Evolutionary conservation across 257 asterid species (phyloP), one percentile per base, ranked within the genome.

Genomic region (Buddleja alternifolia): DNA sequence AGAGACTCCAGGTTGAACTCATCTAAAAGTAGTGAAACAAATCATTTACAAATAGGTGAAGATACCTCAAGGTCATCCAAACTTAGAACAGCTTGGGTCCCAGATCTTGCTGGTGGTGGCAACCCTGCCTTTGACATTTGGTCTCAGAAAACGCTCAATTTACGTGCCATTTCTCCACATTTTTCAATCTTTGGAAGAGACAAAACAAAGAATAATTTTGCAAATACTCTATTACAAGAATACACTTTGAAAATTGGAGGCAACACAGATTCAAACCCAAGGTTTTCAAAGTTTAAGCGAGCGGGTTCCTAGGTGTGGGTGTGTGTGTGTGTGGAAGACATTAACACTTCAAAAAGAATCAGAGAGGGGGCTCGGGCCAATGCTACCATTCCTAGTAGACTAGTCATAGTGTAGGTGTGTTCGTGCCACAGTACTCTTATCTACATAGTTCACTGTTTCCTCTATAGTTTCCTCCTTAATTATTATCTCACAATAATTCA

Each of bases 101-200:
- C 69, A 59, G 89, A 76, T 46, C 60, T 56, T 47, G 66, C 67
- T 53, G 90, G 80, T 77, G 92, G 82, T 21, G 80, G 70, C 80
- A 89, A 55, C n/a, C 96, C 99, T 25, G 97, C 95, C 75, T 84
- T 94, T 14, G 78, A 73, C 87, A 94, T 94, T 81, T 94, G 99
- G 46, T 92, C 97, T 62, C 83, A 89, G 55, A 94, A 89, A 77
- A 91, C 87, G 57, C 98, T 88, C 71, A 94, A 75, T 67, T 94
- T 89, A 36, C 98, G 98, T 62, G 97, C 98, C 99, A 94, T 89
- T 85, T 94, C 99, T 75, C 97, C 98, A 54, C 92, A 87, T 82
- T 96, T 82, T 90, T 89, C 91, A 70, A 94, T 86, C 99, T 94
- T 69, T 74, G 76, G 24, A 44, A 51, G 60, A 51, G 25, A 63